Base-by-base conservation (phyloP, 129 eudicot genomes). In the Mikania micrantha region DNA sequence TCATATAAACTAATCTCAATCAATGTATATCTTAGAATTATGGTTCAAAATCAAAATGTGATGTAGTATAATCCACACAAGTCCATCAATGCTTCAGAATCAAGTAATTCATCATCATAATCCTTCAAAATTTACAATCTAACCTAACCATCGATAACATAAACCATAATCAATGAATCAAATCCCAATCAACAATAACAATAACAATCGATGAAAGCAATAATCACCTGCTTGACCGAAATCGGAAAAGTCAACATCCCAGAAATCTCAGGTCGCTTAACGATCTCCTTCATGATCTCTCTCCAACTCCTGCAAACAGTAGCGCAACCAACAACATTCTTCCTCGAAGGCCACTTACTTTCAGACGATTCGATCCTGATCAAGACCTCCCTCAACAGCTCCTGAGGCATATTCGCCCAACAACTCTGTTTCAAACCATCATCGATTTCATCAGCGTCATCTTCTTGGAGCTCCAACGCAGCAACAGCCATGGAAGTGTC, bases 281-380 rank as follows among this genome's bases (percentile, higher is more conserved):
- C 98, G 22, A 85, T 70, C 84, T 91, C 96, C 80, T 85, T 88
- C 85, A 88, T 80, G 56, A 82, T 79, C 47, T 82, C 85, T 49
- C 98, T 82, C 98, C 98, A 91, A 56, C 81, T 85, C 79, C 79
- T 74, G 41, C 98, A 91, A 32, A 91, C 98, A 34, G 96, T 90
- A 29, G 94, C 96, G 54, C 96, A 88, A 0, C 85, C 89, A 31
- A 91, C 88, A 24, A 91, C 98, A 65, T 77, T 75, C 60, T 79
- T 83, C 81, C 98, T 80, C 34, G 25, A 34, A 2, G 91, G 98
- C 98, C 98, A 91, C 48, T 67, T 73, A 15, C 67, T 64, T 21
- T 91, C 94, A 0, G 90, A 80, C 29, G 79, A 74, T 57, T 91
- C 97, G 3, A 91, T 41, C 75, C 81, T 77, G 40, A 81, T 47